Conservation (phyloP, 768 basidiomycete genomes). For the Termitomyces sp. region DNA sequence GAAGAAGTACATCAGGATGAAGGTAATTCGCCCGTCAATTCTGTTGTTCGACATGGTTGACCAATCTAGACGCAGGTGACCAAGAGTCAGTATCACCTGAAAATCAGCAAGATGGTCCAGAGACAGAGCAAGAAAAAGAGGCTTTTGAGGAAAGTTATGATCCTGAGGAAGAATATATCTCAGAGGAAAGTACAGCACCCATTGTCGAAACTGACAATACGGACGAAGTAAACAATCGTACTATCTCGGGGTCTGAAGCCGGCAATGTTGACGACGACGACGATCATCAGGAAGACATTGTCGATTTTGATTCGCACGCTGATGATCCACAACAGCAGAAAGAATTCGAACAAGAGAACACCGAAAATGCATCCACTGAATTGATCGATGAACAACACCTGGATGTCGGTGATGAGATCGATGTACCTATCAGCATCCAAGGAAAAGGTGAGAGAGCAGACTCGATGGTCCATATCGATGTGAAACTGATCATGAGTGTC, state of each 20-base stretch:
- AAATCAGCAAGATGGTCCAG: constrained; percentile 6
- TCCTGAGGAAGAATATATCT: background rate
- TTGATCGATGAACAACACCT: background rate
- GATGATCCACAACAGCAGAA: background rate
- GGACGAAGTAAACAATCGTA: background rate
- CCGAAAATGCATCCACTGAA: background rate
- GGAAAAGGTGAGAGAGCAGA: background rate
- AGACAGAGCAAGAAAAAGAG: constrained; percentile 11
- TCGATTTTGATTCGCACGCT: background rate
- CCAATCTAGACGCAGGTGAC: background rate
- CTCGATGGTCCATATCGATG: background rate
- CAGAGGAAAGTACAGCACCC: background rate
- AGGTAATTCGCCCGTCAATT: background rate
- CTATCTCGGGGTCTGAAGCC: background rate
- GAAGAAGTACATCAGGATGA: background rate
- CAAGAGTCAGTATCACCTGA: background rate
- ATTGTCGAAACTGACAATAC: background rate
- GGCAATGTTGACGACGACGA: background rate
- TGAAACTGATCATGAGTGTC: background rate
- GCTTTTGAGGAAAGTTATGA: background rate
- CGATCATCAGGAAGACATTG: background rate
- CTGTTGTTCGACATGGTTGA: background rate
- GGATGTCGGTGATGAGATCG: background rate
- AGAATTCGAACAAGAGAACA: background rate
- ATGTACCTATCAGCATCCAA: background rate